Evolutionary conservation across 495 filamentous ascomycete genomes (phyloP), one percentile per base, ranked within the genome.

Genomic region (Aspergillus sclerotioniger): DNA sequence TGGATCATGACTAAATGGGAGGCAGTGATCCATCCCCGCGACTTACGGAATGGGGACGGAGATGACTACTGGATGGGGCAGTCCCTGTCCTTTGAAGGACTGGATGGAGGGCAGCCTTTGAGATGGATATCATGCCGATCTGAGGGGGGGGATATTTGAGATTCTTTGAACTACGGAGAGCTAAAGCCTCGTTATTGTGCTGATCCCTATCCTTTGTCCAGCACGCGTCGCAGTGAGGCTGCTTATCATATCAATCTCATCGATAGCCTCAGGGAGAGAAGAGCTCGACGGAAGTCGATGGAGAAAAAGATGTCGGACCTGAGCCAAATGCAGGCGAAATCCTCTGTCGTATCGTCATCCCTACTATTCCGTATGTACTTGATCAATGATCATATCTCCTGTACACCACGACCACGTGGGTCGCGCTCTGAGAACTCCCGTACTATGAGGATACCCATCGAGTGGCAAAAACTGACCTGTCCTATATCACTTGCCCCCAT

Each of bases 201-300:
- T 31, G 20, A 31, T 49, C 29, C 46, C 20, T 15, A 3, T 3
- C 13, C 20, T 20, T 6, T 25, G 8, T 48, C 15, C 17, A 28
- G 19, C 28, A 8, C 21, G 21, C 25, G 21, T 49, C 10, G 20
- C 17, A 25, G 17, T 13, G 45, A 48, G 45, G 21, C 46, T 21
- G 45, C 16, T 47, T 49, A 49, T 49, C 46, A 21, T 49, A 49
- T 49, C 46, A 49, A 49, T 49, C 46, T 49, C 46, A 29, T 49
- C 46, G 8, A 3, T 3, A 15, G 43, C 43, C n/a, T 45, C 43
- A 10, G 9, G 2, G 33, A 37, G 9, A 37, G 33, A 10, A 15
- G 33, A 37, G 33, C n/a, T n/a, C n/a, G n/a, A n/a, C n/a, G n/a
- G n/a, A n/a, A n/a, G n/a, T n/a, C n/a, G n/a, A n/a, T n/a, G n/a